Evolutionary conservation across 2,329 filamentous ascomycete species (phyloP).

Genomic region (Colletotrichum ledebouriae): DNA sequence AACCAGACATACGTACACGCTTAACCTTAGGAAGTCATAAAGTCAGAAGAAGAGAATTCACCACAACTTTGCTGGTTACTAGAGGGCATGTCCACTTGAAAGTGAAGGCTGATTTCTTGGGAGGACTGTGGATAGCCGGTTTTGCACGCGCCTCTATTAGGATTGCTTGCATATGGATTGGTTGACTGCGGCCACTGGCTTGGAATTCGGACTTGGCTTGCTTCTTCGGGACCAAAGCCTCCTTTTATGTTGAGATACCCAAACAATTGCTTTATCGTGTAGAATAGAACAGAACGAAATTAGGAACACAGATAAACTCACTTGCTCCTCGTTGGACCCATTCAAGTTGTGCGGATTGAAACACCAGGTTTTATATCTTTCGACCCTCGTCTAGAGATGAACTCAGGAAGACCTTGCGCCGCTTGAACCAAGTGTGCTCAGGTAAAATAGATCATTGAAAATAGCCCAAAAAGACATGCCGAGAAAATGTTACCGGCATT

Average conservation of each 20-base stretch:
- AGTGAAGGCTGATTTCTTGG: conserved; percentile 4
- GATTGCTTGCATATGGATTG: conserved; percentile 6
- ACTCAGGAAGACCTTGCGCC: too few species aligned
- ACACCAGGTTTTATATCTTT: too few species aligned
- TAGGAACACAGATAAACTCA: neutral
- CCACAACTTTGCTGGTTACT: neutral
- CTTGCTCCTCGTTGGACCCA: too few species aligned
- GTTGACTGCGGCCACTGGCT: neutral
- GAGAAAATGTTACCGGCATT: neutral
- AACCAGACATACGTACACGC: too few species aligned
- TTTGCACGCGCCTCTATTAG: neutral
- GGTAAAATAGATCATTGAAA: too few species aligned
- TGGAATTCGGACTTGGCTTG: neutral
- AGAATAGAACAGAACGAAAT: conserved; percentile 14
- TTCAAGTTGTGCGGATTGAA: too few species aligned
- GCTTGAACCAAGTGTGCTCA: too few species aligned
- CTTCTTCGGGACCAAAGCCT: conserved; percentile 6
- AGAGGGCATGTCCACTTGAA: conserved; percentile 1
- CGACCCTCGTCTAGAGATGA: too few species aligned
- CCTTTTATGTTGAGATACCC: conserved; percentile 26
- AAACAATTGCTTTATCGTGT: conserved; percentile 7
- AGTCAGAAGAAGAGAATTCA: too few species aligned
- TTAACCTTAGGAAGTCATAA: too few species aligned
- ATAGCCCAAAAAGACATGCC: too few species aligned
- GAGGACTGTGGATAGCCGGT: conserved; percentile 1